These are phyloP conservation scores for Sugiyamaella marilandica DNA, from an alignment of 805 yeast species.

Conservation along the genomic window DNA sequence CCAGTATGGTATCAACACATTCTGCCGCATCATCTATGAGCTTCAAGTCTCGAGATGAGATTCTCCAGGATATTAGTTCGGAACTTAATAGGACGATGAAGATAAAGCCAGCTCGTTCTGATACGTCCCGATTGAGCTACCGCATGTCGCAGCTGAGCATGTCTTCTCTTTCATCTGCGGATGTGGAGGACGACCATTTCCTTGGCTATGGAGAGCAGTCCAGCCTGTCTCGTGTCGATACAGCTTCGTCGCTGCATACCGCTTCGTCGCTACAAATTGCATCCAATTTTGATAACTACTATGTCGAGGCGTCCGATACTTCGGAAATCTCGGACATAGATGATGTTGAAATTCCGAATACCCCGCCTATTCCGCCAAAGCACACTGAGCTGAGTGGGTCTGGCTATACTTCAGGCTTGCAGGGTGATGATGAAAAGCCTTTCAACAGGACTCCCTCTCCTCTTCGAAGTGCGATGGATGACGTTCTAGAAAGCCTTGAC, in stretches of 20 bases:
- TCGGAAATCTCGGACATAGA: constrained; percentile 7
- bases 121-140: not conserved
- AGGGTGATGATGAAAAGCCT: not conserved
- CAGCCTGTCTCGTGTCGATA: not conserved
- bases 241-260: not conserved
- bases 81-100: constrained; percentile 18
- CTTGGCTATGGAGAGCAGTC: not conserved
- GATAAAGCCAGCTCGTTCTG: not conserved
- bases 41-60: constrained; percentile 25
- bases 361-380: constrained; percentile 36
- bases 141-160: constrained; percentile 1
- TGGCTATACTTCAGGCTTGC: not conserved
- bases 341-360: constrained; percentile 13
- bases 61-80: constrained; percentile 24
- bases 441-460: constrained; percentile 30
- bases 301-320: constrained; percentile 7
- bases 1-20: not conserved
- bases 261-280: not conserved
- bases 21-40: not conserved
- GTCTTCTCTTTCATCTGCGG: not conserved
- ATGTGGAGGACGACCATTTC: not conserved
- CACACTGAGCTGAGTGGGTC: constrained; percentile 22
- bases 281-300: not conserved
- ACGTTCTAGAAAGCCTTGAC: constrained; percentile 30
- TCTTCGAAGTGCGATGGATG: constrained; percentile 32